Conservation (phyloP, 495 filamentous ascomycete genomes). For the Neurospora cerealis region DNA sequence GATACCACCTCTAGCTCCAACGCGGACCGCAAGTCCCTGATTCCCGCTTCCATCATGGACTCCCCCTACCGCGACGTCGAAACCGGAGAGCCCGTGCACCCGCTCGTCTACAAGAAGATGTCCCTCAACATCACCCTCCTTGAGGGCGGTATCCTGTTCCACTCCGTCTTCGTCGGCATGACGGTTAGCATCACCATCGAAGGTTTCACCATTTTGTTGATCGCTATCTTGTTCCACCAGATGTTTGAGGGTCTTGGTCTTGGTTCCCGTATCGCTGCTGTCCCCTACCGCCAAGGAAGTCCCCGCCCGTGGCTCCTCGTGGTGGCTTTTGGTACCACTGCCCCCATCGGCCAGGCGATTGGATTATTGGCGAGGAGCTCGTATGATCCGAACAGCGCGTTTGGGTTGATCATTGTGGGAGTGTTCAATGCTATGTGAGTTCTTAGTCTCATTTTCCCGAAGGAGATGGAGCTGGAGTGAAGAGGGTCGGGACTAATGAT, state of each 20-base stretch:
- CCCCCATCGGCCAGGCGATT: constrained; percentile 51
- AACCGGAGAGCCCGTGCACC: constrained; percentile 30
- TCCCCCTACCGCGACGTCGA: constrained; percentile 32
- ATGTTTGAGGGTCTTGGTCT: constrained; percentile 63
- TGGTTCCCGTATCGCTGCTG: constrained; percentile 50
- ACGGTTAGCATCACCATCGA: constrained; percentile 54
- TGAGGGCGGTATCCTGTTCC: constrained; percentile 49
- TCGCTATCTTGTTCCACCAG: constrained; percentile 62
- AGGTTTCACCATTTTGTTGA: constrained; percentile 55
- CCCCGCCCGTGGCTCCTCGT: constrained; percentile 53
- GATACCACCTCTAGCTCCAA: constrained; percentile 8
- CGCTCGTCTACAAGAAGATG: constrained; percentile 37
- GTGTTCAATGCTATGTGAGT: constrained; percentile 58
- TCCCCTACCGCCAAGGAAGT: constrained; percentile 39
- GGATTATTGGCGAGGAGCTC: constrained; percentile 44
- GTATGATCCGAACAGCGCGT: constrained; percentile 55
- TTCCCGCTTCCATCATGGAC: constrained; percentile 6
- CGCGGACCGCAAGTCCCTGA: constrained; percentile 16
- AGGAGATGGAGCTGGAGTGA: background rate
- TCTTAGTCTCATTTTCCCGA: background rate
- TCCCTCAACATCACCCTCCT: constrained; percentile 44
- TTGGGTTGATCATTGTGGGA: constrained; percentile 57
- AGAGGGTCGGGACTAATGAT: background rate
- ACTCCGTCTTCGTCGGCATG: constrained; percentile 59
- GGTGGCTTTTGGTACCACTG: constrained; percentile 50